Evolutionary conservation across 2,329 filamentous ascomycete genomes (phyloP).

Genomic region (Tolypocladium ophioglossoides): DNA sequence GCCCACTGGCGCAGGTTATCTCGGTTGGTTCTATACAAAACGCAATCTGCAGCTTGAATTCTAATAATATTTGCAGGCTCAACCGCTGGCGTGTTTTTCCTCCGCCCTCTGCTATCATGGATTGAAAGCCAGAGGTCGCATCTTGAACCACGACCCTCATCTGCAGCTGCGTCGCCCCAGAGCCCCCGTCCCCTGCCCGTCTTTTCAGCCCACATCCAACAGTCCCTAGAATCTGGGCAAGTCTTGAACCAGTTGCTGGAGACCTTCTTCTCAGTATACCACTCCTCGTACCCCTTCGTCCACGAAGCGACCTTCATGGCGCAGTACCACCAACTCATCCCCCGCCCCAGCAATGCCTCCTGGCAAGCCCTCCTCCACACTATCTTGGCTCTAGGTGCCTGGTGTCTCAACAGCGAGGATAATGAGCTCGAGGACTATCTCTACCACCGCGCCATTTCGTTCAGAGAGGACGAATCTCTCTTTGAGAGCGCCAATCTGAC

Average conservation of each 20-base stretch:
- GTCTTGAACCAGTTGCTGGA: slow-evolving; percentile 18
- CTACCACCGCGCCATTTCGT: slow-evolving; percentile 16
- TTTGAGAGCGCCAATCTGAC: slow-evolving; percentile 22
- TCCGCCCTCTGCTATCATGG: slow-evolving; percentile 16
- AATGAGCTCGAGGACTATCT: slow-evolving; percentile 16
- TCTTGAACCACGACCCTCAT: slow-evolving; percentile 4
- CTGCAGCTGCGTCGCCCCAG: background rate
- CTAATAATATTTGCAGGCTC: slow-evolving; percentile 8
- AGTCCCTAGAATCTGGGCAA: slow-evolving; percentile 12
- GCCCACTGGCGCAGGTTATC: slow-evolving; percentile 21
- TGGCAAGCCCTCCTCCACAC: slow-evolving; percentile 26
- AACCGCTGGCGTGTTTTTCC: slow-evolving; percentile 18
- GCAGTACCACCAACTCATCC: slow-evolving; percentile 20
- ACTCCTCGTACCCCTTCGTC: slow-evolving; percentile 32
- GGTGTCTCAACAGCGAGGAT: slow-evolving; percentile 16
- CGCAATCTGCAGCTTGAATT: background rate
- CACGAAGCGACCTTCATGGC: slow-evolving; percentile 34
- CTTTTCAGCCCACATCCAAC: slow-evolving; percentile 5
- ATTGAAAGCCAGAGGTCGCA: slow-evolving; percentile 6
- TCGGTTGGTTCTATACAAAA: slow-evolving; percentile 8
- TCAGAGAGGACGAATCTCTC: slow-evolving; percentile 16
- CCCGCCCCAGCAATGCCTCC: slow-evolving; percentile 15
- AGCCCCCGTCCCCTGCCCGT: background rate
- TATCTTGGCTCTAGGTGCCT: slow-evolving; percentile 26
- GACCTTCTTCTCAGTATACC: slow-evolving; percentile 32